Evolutionary conservation across 2,329 filamentous ascomycete genomes (phyloP).

Genomic region (Venturia asperata): DNA sequence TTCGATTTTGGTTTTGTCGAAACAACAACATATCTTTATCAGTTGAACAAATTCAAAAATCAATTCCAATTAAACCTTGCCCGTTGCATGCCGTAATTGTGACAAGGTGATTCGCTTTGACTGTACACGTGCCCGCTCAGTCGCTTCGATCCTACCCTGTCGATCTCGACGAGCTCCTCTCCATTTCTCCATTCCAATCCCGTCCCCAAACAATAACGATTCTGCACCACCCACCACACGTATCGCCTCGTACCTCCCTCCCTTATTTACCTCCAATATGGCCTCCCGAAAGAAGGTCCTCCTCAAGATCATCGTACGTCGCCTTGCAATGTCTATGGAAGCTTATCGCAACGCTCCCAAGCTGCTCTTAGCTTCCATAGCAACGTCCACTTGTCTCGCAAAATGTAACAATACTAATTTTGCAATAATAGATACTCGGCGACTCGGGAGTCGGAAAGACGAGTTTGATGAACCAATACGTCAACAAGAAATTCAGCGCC

Average conservation of each 20-base stretch:
- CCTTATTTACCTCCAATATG: constrained; percentile 42
- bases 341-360: constrained; percentile 16
- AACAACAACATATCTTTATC: neutral
- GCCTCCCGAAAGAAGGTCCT: constrained; percentile 83
- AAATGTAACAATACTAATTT: constrained; percentile 20
- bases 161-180: neutral
- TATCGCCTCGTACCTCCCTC: neutral
- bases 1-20: neutral
- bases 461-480: constrained; percentile 99
- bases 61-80: neutral
- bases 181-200: neutral
- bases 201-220: constrained; percentile 6
- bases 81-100: neutral
- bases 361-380: constrained; percentile 14
- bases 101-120: neutral
- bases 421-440: constrained; percentile 69
- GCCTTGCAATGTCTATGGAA: constrained; percentile 23
- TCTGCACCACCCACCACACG: neutral
- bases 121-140: neutral
- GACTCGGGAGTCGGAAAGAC: constrained; percentile 99
- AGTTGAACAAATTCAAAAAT: neutral
- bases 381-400: constrained; percentile 18
- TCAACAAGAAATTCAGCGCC: constrained; percentile 99
- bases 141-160: neutral
- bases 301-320: constrained; percentile 59